phyloP scores from a whole-genome alignment of 2,329 filamentous ascomycete species.

The Colletotrichum lupini region DNA sequence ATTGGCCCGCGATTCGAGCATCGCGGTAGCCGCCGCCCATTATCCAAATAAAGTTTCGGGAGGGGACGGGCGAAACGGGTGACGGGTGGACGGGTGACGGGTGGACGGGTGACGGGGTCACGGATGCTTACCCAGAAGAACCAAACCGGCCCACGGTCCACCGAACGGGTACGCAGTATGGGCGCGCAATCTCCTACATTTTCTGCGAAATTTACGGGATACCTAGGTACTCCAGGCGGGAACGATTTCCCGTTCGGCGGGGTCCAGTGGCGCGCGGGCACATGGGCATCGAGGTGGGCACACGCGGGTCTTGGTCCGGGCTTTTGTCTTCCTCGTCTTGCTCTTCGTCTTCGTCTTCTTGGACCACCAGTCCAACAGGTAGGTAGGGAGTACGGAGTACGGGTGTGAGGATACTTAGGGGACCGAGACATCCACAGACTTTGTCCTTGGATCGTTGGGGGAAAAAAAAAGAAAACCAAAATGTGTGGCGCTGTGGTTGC shows the following conservation, averaged over 20 bases:
- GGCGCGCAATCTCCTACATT: background rate
- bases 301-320: background rate
- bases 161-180: background rate
- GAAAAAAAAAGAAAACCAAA: background rate
- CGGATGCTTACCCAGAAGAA: no score
- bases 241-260: background rate
- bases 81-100: background rate
- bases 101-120: background rate
- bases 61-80: background rate
- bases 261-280: background rate
- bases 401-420: no score
- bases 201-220: background rate
- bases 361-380: no score
- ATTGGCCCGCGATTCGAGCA: background rate
- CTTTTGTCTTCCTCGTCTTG: background rate
- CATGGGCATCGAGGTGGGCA: no score
- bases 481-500: background rate
- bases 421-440: background rate
- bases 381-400: no score
- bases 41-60: conserved; percentile 2
- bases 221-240: background rate
- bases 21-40: background rate
- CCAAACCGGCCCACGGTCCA: background rate
- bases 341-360: no score
- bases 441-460: background rate